Evolutionary conservation across 768 basidiomycete genomes (phyloP), one percentile per base, ranked within the genome.

Genomic region (Lanmaoa rubissima): DNA sequence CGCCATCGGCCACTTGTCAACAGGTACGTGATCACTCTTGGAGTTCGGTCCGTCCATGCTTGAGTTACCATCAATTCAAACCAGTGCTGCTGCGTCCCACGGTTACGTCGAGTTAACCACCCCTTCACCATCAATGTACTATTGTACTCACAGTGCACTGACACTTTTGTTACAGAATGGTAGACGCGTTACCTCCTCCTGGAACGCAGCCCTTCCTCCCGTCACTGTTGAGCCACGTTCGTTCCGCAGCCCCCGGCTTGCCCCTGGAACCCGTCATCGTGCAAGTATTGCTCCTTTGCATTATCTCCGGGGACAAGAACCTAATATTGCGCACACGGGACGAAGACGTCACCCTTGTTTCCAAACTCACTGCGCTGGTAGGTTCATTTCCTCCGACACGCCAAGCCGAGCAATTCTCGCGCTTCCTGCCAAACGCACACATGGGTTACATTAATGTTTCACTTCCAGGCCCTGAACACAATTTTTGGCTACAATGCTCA

Each of bases 251-350:
- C 28, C 74, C 80, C n/a, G 74, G 70, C 10, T 67, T 86, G 16
- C 85, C 85, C 9, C 54, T 88, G 3, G 87, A 90, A 51, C 76
- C 81, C 11, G 79, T 82, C 50, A 78, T 89, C 41, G 70, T 90
- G 21, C 86, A 86, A 66, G 82, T 85, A 21, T 72, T 90, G 16
- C 78, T 90, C 32, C 78, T 86, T 4, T 87, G 81, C 66, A 74
- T 90, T 46, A 73, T 87, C 36, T 78, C 87, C 4, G 82, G 82
- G 1, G 75, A 85, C 61, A 84, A 79, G 59, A 78, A 89, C 67
- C 72, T 91, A 31, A 76, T 92, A 53, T 73, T 92, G 17, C 78
- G 85, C 43, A 82, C 87, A 2, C 76, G 75, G 12, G 84, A 86
- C 59, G 85, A 88, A 53, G 90, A 91, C 57, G 71, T 90, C 34